Conservation (phyloP, 1,284 basidiomycete species). For the Inonotus obliquus region DNA sequence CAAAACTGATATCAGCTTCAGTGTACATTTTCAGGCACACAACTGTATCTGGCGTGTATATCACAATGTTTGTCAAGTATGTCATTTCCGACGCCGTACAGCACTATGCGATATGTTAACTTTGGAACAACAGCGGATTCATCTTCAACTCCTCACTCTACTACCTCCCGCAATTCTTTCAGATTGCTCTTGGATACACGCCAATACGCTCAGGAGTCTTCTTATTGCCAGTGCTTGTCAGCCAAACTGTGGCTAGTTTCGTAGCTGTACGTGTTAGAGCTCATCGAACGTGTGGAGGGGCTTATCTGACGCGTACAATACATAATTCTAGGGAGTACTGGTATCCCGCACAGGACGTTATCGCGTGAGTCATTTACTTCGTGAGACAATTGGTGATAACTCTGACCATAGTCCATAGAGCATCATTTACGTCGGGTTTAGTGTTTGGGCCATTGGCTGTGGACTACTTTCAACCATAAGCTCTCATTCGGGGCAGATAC, state of each 20-base stretch:
- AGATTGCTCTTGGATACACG: constrained; percentile 14
- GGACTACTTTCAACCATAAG: constrained; percentile 15
- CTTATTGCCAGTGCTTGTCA: constrained; percentile 16
- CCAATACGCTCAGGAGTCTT: constrained; percentile 15
- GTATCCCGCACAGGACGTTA: constrained; percentile 15
- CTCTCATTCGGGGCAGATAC: neutral
- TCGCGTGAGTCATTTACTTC: neutral
- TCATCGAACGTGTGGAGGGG: too few relatives aligned
- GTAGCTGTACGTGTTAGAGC: constrained; percentile 3
- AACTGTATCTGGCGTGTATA: constrained; percentile 68
- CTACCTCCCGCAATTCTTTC: constrained; percentile 17
- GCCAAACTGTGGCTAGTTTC: constrained; percentile 15
- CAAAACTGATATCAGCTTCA: constrained; percentile 22
- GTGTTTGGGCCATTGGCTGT: constrained; percentile 16
- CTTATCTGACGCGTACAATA: neutral
- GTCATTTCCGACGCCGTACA: constrained; percentile 17
- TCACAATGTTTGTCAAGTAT: constrained; percentile 63
- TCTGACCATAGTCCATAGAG: neutral
- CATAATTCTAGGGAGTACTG: constrained; percentile 3
- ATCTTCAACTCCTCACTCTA: constrained; percentile 17
- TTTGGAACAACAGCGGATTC: constrained; percentile 5
- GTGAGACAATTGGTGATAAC: neutral
- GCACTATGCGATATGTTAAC: neutral
- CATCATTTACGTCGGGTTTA: constrained; percentile 15
- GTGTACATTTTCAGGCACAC: constrained; percentile 68